phyloP scores from a whole-genome alignment of 176 grass and related monocot genomes.

The Ensete ventricosum region DNA sequence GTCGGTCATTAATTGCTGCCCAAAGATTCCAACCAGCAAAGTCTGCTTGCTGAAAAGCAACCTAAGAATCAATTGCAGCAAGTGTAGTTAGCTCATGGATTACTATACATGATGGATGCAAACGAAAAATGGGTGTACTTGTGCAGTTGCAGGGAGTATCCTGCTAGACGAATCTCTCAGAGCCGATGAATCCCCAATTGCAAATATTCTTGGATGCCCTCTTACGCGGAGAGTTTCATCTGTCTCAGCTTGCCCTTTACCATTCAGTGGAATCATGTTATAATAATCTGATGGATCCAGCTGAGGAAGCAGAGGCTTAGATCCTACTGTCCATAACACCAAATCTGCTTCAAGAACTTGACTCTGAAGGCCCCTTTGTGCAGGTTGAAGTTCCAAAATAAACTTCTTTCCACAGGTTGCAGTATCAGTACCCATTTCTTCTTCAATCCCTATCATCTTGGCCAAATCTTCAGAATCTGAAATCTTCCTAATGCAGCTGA shows the following conservation, averaged over 20 bases:
- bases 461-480: conserved; percentile 40
- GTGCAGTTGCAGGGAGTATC: conserved; percentile 71
- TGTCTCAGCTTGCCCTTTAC: conserved; percentile 79
- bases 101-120: not conserved
- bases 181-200: conserved; percentile 87
- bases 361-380: conserved; percentile 62
- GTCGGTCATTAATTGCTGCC: conserved; percentile 86
- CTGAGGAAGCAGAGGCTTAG: conserved; percentile 58
- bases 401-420: conserved; percentile 34
- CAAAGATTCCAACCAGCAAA: conserved; percentile 95
- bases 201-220: conserved; percentile 80
- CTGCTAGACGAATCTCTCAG: conserved; percentile 76
- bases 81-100: not conserved
- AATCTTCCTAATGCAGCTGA: conserved; percentile 51
- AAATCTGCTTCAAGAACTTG: conserved; percentile 62
- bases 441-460: conserved; percentile 12
- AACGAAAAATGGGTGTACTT: conserved; percentile 28
- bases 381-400: conserved; percentile 68
- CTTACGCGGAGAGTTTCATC: conserved; percentile 88
- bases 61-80: conserved; percentile 25
- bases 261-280: conserved; percentile 64
- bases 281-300: conserved; percentile 53
- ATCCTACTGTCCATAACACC: conserved; percentile 91
- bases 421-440: conserved; percentile 14
- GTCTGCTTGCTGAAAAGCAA: conserved; percentile 96